These are phyloP conservation scores for Simplicillium sp. DNA, from an alignment of 2,329 filamentous ascomycete genomes.

Conservation along the genomic window DNA sequence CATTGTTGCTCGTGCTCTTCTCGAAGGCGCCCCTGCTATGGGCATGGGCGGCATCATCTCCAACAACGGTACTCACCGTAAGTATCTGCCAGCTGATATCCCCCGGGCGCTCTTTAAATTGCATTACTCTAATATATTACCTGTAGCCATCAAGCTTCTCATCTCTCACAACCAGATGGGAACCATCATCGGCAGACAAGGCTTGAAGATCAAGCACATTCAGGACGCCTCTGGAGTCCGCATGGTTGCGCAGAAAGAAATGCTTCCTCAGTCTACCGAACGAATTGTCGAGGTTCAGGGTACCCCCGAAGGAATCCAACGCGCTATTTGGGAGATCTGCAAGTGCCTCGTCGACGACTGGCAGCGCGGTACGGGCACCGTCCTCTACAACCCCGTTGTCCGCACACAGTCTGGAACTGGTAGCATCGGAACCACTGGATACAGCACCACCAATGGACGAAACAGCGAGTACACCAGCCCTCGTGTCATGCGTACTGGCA, in stretches of 20 bases:
- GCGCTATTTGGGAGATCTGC: conserved; percentile 96
- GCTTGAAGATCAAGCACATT: conserved; percentile 98
- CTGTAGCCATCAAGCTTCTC: conserved; percentile 82
- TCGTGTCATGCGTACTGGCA: conserved; percentile 89
- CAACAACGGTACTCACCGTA: conserved; percentile 91
- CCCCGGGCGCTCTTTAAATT: no score
- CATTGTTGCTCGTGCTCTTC: conserved; percentile 80
- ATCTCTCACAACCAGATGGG: conserved; percentile 99
- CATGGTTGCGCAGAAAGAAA: conserved; percentile 99
- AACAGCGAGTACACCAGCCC: conserved; percentile 46
- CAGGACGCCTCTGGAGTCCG: conserved; percentile 93
- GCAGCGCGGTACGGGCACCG: conserved; percentile 93
- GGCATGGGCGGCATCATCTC: conserved; percentile 89
- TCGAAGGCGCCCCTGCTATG: conserved; percentile 89
- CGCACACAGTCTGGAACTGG: conserved; percentile 61
- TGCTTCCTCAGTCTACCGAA: conserved; percentile 98
- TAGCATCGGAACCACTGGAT: conserved; percentile 29
- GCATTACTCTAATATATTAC: conserved; percentile 8
- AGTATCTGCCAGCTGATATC: no score
- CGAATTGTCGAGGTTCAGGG: conserved; percentile 96
- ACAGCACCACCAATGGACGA: conserved; percentile 27
- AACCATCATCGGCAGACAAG: conserved; percentile 94
- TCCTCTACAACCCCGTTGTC: conserved; percentile 94
- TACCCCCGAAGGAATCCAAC: conserved; percentile 88
- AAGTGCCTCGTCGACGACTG: conserved; percentile 97